Evolutionary conservation across 2,329 filamentous ascomycete genomes (phyloP).

Genomic region (Penicillium sp.): DNA sequence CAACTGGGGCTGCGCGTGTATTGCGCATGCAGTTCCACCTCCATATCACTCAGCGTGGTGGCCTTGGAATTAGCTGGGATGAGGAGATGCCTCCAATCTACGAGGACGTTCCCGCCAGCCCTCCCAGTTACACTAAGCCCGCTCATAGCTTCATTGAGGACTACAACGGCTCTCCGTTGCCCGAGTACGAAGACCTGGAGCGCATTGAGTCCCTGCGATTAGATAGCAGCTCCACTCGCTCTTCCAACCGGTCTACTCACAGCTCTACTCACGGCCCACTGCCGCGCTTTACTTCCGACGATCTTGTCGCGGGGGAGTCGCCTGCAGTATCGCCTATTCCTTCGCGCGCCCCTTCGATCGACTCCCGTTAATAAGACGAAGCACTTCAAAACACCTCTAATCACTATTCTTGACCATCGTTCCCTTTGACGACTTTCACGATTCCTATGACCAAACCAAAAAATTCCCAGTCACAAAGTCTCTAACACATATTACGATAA

Average conservation of each 20-base stretch:
- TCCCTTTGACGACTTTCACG: conserved; percentile 6
- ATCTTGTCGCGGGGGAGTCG: conserved; percentile 26
- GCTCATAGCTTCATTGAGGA: conserved; percentile 46
- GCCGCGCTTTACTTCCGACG: conserved; percentile 35
- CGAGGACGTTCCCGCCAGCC: conserved; percentile 84
- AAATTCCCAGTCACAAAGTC: neutral
- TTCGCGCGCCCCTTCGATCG: conserved; percentile 21
- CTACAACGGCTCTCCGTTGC: conserved; percentile 46
- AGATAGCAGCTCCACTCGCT: conserved; percentile 34
- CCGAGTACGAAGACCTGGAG: conserved; percentile 50
- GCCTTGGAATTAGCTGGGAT: conserved; percentile 93
- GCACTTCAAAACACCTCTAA: neutral
- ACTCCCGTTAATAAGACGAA: conserved; percentile 19
- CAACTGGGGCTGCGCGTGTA: conserved; percentile 86
- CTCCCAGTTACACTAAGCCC: conserved; percentile 64
- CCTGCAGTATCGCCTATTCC: conserved; percentile 19
- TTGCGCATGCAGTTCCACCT: conserved; percentile 88
- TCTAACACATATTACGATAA: neutral
- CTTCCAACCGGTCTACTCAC: conserved; percentile 22
- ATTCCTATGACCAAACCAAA: conserved; percentile 7
- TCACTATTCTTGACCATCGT: conserved; percentile 5
- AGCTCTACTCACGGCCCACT: conserved; percentile 16
- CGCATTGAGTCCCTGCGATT: conserved; percentile 40
- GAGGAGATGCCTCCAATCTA: conserved; percentile 94
- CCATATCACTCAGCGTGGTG: conserved; percentile 75